Percentiles rank a stretch among this genome's conserved stretches.
phyloP scores from a whole-genome alignment of 257 asterid genomes.

The Nicotiana tabacum region DNA sequence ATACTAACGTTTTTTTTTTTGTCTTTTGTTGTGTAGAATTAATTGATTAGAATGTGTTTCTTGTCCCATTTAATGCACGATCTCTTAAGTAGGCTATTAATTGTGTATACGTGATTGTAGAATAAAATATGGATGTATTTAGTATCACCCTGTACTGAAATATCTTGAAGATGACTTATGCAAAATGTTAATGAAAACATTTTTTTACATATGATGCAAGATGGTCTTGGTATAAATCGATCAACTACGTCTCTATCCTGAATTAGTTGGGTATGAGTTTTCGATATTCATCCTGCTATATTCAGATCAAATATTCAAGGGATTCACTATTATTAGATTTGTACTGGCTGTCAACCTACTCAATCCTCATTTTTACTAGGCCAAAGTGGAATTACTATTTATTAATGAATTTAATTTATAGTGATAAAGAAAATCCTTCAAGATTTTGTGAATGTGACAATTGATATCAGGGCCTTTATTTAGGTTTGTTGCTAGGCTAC shows the following conservation, averaged over 20 bases:
- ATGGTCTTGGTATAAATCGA: background rate
- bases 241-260: background rate
- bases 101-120: background rate
- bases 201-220: background rate
- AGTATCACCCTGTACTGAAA: background rate
- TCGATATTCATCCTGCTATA: background rate
- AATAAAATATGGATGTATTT: background rate
- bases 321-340: too few species aligned
- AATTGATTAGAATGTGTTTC: background rate
- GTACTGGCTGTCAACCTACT: background rate
- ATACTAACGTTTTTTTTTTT: background rate
- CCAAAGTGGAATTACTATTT: background rate
- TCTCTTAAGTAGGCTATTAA: background rate
- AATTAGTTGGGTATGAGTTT: background rate
- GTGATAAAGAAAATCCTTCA: background rate
- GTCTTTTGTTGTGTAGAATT: background rate
- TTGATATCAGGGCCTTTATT: background rate
- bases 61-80: background rate
- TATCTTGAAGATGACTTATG: background rate
- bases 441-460: background rate
- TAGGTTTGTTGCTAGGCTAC: background rate
- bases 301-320: background rate
- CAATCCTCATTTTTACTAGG: background rate
- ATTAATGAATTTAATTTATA: too few species aligned
- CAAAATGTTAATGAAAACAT: background rate